Evolutionary conservation across 2,329 filamentous ascomycete genomes (phyloP).

Genomic region (Camillea tinctor): DNA sequence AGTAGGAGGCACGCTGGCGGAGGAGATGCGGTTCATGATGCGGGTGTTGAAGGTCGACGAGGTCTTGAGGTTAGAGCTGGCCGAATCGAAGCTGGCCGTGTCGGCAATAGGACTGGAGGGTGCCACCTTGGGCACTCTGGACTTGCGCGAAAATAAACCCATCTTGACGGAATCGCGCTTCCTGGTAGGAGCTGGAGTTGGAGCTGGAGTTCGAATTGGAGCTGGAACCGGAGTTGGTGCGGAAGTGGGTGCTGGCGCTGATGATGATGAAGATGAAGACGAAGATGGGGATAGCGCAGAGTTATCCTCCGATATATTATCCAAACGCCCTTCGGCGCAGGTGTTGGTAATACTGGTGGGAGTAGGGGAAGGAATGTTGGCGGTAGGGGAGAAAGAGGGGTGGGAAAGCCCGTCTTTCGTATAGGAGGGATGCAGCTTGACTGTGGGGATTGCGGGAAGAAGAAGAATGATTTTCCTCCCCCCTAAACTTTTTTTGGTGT

Average conservation of each 20-base stretch:
- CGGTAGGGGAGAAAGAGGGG: background rate
- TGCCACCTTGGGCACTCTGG: conserved; percentile 49
- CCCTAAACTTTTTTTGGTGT: conserved; percentile 2
- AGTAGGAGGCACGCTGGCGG: conserved; percentile 47
- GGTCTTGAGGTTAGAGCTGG: conserved; percentile 47
- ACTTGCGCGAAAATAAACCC: conserved; percentile 57
- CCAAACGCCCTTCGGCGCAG: background rate
- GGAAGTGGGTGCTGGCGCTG: conserved; percentile 1
- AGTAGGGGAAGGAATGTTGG: background rate
- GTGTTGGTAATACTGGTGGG: background rate
- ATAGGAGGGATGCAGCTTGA: background rate
- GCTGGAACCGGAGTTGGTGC: no score
- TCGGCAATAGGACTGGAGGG: conserved; percentile 39
- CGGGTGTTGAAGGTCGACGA: conserved; percentile 36
- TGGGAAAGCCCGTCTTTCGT: background rate
- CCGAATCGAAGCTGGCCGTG: conserved; percentile 53
- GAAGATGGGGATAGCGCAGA: no score
- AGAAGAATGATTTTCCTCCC: conserved; percentile 13
- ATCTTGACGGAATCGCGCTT: conserved; percentile 32
- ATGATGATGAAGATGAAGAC: no score
- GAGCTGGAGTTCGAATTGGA: background rate
- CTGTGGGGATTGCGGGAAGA: background rate
- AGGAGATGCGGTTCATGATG: conserved; percentile 50
- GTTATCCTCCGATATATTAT: background rate
- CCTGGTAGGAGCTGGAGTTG: no score